Base-by-base conservation (phyloP, 1,284 basidiomycete species). In the Peniophora sp. region DNA sequence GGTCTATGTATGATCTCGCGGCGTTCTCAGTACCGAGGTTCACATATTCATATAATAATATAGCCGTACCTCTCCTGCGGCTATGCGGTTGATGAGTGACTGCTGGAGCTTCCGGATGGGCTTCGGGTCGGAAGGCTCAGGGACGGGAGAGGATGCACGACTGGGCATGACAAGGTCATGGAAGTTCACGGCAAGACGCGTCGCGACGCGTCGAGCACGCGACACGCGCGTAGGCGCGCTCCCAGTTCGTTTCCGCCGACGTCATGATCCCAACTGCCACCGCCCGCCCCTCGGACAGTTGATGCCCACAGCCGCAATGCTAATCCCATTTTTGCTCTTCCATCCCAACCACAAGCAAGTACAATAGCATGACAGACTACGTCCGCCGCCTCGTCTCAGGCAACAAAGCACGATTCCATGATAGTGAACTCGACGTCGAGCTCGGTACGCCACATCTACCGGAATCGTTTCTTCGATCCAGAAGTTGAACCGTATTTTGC, bases 1-100 rank as follows among this genome's bases (percentile, higher is more conserved):
- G 97, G 97, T 27, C 97, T 74, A 54, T 98, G 96, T 55, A 99
- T 98, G 62, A 99, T 95, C 93, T 97, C 60, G n/a, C n/a, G n/a
- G n/a, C 27, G 27, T 32, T 32, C 27, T n/a, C n/a, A n/a, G n/a
- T n/a, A n/a, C n/a, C n/a, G n/a, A n/a, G n/a, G n/a, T n/a, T n/a
- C n/a, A n/a, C n/a, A n/a, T n/a, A n/a, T n/a, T n/a, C n/a, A n/a
- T n/a, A n/a, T n/a, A n/a, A n/a, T n/a, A n/a, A n/a, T n/a, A n/a
- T n/a, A n/a, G n/a, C n/a, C 63, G 44, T 54, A 86, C 87, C 69
- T 90, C 87, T 62, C 87, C 86, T n/a, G 87, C 87, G 15, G 87
- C 88, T 57, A 90, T 90, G 42, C 83, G 77, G 59, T 90, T 90
- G 37, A 90, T 86, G 45, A 91, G 76, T 1, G 83, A 77, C 57